Evolutionary conservation across 805 yeast genomes (phyloP).

Genomic region (Cyberlindnera samutprakarnensis): DNA sequence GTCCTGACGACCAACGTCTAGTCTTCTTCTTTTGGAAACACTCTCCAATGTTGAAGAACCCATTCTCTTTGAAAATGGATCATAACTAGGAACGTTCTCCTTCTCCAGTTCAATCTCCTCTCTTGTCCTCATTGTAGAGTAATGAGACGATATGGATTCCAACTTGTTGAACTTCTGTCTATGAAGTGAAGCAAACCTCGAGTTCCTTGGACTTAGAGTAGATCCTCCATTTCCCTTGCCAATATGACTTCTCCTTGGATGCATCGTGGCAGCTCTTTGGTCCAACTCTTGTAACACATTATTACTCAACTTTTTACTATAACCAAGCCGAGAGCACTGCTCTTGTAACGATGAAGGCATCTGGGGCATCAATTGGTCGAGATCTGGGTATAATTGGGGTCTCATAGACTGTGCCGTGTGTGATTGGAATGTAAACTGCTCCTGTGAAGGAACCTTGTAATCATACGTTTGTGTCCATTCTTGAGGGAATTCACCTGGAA

Average conservation of each 20-base stretch:
- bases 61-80: slow-evolving; percentile 18
- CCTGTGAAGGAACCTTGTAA: slow-evolving; percentile 1
- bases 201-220: slow-evolving; percentile 16
- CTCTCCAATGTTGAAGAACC: slow-evolving; percentile 11
- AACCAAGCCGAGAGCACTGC: slow-evolving; percentile 21
- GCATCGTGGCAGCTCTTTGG: slow-evolving; percentile 22
- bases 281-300: slow-evolving; percentile 29
- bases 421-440: neutral
- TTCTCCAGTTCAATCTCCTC: slow-evolving; percentile 16
- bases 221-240: no score
- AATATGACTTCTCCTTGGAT: slow-evolving; percentile 7
- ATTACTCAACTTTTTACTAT: slow-evolving; percentile 26
- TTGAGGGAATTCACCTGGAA: slow-evolving; percentile 9
- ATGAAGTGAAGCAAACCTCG: slow-evolving; percentile 18
- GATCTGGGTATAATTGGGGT: slow-evolving; percentile 14
- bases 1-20: slow-evolving; percentile 12
- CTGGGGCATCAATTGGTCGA: slow-evolving; percentile 7
- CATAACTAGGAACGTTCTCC: slow-evolving; percentile 19
- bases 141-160: slow-evolving; percentile 28
- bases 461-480: neutral
- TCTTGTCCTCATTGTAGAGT: slow-evolving; percentile 19
- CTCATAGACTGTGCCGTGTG: neutral
- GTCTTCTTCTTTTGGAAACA: slow-evolving; percentile 20
- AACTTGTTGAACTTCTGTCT: slow-evolving; percentile 22
- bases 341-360: slow-evolving; percentile 9